A percentile compares a stretch with the other conserved stretches of the same genome.
Evolutionary conservation across 148 eudicot species (phyloP).

Genomic region (Amaranthus palmeri): DNA sequence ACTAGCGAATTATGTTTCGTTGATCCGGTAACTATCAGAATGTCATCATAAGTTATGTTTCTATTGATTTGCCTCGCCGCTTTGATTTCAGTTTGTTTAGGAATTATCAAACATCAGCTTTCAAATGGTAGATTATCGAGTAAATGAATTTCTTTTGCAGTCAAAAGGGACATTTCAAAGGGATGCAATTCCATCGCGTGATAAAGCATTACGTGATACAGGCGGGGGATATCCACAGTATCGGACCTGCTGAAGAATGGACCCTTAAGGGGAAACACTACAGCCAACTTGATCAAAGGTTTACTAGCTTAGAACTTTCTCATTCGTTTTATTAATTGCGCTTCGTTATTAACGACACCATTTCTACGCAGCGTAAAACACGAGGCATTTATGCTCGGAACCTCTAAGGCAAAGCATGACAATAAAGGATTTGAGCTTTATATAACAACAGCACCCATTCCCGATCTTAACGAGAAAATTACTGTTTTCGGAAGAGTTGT

Average conservation of each 20-base stretch:
- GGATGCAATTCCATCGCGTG: constrained; percentile 88
- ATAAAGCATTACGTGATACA: constrained; percentile 88
- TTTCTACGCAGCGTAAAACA: constrained; percentile 65
- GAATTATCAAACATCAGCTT: too few relatives aligned
- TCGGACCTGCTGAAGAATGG: constrained; percentile 78
- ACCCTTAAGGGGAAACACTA: constrained; percentile 66
- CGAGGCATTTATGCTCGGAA: constrained; percentile 95
- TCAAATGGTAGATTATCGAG: too few relatives aligned
- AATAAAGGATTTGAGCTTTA: constrained; percentile 64
- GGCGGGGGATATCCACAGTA: constrained; percentile 64
- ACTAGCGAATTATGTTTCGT: too few relatives aligned
- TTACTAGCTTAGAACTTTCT: constrained; percentile 4
- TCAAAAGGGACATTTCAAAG: constrained; percentile 78
- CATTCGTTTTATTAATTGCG: background rate
- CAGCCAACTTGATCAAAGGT: constrained; percentile 79
- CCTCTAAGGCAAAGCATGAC: constrained; percentile 65
- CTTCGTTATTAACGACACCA: constrained; percentile 4
- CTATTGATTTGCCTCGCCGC: too few relatives aligned
- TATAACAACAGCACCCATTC: constrained; percentile 89
- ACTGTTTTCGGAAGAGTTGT: constrained; percentile 83
- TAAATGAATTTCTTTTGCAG: constrained; percentile 37
- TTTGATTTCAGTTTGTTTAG: too few relatives aligned
- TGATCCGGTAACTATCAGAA: too few relatives aligned
- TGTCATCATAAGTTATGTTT: too few relatives aligned
- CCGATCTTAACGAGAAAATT: constrained; percentile 81